Evolutionary conservation across 257 asterid species (phyloP), one percentile per base, ranked within the genome.

Genomic region (Euphrasia confusa): DNA sequence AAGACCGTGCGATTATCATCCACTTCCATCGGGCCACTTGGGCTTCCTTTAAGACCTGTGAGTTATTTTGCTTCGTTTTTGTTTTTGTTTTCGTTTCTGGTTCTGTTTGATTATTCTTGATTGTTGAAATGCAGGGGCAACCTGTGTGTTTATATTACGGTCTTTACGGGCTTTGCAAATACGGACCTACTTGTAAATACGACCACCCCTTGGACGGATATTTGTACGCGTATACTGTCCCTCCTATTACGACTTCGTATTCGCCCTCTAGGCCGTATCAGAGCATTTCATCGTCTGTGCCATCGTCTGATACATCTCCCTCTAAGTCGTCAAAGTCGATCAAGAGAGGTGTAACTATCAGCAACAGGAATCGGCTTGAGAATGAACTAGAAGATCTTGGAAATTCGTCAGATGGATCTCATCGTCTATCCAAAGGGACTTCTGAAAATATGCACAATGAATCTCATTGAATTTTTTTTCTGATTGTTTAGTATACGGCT

Each of bases 31-130:
- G 89, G 89, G 49, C 84, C 87, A 42, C 82, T 78, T 58, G 93
- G 88, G 58, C 93, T 82, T 63, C 84, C 93, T 52, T 61, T 73
- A 69, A 73, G 89, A 58, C 89, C 93, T 33, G 93, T 84, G 64
- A 81, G 87, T 79, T 74, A 52, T 48, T 60, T 67, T 52, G 47
- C 66, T 70, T 60, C 27, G n/a, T n/a, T n/a, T n/a, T n/a, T n/a
- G n/a, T n/a, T n/a, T n/a, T 37, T 40, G 11, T 35, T 60, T 10
- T 7, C 10, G 7, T 7, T 3, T 48, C 17, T 48, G 54, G 26
- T n/a, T 10, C 3, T 48, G 21, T 48, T 26, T 14, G 24, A 5
- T 48, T 12, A 48, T 17, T 48, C 54, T 48, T 1, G 18, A 13
- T 48, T 48, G 24, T 48, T 48, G 5, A 13, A 14, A 14, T 72